Base-by-base conservation (phyloP, 495 filamentous ascomycete genomes). In the Opeltia flavorubescens region DNA sequence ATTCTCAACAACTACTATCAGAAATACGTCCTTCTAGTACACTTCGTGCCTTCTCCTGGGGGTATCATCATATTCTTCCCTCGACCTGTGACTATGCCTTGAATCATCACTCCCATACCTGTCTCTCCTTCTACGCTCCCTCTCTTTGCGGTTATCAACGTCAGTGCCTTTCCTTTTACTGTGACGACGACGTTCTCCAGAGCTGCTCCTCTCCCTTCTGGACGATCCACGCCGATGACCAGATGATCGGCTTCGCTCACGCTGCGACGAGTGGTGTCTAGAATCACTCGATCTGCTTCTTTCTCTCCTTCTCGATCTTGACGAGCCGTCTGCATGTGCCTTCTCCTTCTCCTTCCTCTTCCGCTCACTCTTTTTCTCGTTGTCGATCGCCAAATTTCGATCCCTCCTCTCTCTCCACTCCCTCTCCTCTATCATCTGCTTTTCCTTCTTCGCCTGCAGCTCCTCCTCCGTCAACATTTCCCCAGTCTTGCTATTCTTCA, bases 401-500 rank as follows among this genome's bases (percentile, higher is more conserved):
- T 75, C 68, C 40, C 65, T 61, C 54, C 69, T 58, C 28, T 71
- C 65, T 36, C 64, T 65, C 68, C 70, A 73, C 39, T 69, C 62
- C 31, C 66, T 64, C 34, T 68, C 55, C 13, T 66, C 64, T 6
- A 48, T 62, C 44, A 74, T 74, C 50, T 74, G 66, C 29, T 64
- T 55, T 43, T 66, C 56, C 44, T 61, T 51, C 49, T 65, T 62
- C 31, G 50, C 56, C 49, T 72, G 65, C 15, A 79, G 56, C 50
- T 81, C 79, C 47, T 77, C 75, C 51, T 81, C 77, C 4, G 76
- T 82, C 20, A 83, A 63, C 43, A 69, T 62, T 65, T 82, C 74
- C 21, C 81, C 81, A 0, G 81, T 86, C 52, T 65, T 69, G 47
- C 72, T 77, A 58, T 83, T 81, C 43, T 68, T 66, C 69, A 84